Base-by-base conservation (phyloP, 208 protist genomes). In the Porcisia hertigi region DNA sequence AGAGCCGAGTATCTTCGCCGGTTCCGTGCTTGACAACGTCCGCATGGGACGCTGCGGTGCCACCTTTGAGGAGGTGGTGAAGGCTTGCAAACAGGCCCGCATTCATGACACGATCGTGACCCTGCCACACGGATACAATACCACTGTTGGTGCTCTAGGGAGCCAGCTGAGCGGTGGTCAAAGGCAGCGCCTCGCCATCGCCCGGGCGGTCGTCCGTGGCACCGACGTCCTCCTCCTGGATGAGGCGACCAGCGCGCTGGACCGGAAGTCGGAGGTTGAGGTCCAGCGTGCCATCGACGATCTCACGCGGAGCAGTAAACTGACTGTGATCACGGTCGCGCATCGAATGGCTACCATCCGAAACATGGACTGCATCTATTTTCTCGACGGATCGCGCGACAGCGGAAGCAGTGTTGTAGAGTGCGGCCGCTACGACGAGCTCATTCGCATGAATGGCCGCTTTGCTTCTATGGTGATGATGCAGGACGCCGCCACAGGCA, bases 151-250 rank as follows among this genome's bases (percentile, higher is more conserved):
- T 45, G 84, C 87, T 53, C 86, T 96, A n/a, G 93, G 93, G 39
- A 88, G 86, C 34, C 87, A 93, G 75, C 84, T 98, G 18, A 88
- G 74, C 41, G 96, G 94, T 18, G 96, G 96, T 9, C 96, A 98
- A 86, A 96, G 93, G 80, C 96, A 98, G 85, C 90, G 94, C 34
- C 83, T 98, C 49, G 93, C 93, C 54, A 96, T 98, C 73, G 93
- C 93, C 0, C 88, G 96, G 30, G 91, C 89, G 39, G 67, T 98
- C 8, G 79, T 98, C 47, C 88, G 88, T 69, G 71, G 86, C 20
- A 88, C 96, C 11, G 77, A 85, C 49, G 82, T 98, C 57, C 79
- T 98, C 12, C 80, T 97, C 23, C 89, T 98, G 30, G 96, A 98
- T 80, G 96, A 98, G 85, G 94, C 93, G 49, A 98, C 96, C 41